A percentile compares a stretch with the other conserved stretches of the same genome.
phyloP scores from a whole-genome alignment of 805 yeast genomes.

The Millerozyma miso region DNA sequence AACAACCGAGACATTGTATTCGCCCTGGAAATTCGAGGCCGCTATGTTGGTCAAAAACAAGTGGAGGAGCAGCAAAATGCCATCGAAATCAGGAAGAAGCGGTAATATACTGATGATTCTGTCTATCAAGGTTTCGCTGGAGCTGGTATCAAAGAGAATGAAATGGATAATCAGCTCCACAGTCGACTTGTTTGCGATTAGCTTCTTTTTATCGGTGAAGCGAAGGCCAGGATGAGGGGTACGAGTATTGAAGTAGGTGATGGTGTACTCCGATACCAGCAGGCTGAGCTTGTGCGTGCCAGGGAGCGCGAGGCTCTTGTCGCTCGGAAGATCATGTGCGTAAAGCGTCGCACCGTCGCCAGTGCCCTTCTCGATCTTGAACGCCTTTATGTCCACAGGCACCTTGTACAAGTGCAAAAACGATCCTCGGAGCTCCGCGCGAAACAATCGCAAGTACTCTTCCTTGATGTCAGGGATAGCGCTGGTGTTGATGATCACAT shows the following conservation, averaged over 20 bases:
- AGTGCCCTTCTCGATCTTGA: slow-evolving; percentile 16
- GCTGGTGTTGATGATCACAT: slow-evolving; percentile 30
- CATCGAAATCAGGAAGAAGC: slow-evolving; percentile 30
- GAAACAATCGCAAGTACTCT: slow-evolving; percentile 42
- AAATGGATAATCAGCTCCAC: slow-evolving; percentile 77
- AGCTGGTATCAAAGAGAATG: slow-evolving; percentile 33
- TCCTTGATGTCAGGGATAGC: slow-evolving; percentile 30
- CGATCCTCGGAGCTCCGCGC: slow-evolving; percentile 71
- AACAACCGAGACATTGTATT: slow-evolving; percentile 22
- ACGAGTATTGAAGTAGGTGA: slow-evolving; percentile 21
- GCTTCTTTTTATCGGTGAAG: slow-evolving; percentile 37
- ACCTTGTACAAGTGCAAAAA: slow-evolving; percentile 58
- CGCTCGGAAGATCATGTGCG: slow-evolving; percentile 10
- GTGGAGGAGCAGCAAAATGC: slow-evolving; percentile 19
- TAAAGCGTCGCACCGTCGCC: slow-evolving; percentile 8
- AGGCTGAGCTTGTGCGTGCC: neutral
- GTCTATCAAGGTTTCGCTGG: slow-evolving; percentile 11
- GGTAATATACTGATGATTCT: slow-evolving; percentile 29
- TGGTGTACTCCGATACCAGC: slow-evolving; percentile 1
- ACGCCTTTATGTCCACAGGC: slow-evolving; percentile 36
- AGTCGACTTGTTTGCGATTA: slow-evolving; percentile 47
- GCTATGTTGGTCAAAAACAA: slow-evolving; percentile 5
- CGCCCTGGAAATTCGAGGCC: slow-evolving; percentile 14
- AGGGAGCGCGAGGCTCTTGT: slow-evolving; percentile 7
- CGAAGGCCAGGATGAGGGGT: slow-evolving; percentile 35